Evolutionary conservation across 176 grass and related monocot genomes (phyloP).

Genomic region (Oryza glaberrima): DNA sequence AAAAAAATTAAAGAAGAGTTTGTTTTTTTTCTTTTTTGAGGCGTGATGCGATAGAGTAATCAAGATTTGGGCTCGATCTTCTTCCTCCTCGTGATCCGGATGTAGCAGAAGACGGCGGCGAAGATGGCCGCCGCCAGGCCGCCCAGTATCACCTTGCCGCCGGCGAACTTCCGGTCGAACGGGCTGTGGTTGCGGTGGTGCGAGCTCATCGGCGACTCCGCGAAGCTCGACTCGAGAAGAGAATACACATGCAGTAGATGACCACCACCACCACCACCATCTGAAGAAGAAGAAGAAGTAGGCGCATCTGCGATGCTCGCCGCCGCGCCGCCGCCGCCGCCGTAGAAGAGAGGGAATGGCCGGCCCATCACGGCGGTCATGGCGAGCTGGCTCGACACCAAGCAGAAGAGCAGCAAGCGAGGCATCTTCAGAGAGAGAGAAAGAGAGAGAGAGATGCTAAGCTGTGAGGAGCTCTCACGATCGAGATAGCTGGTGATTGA

Average conservation of each 20-base stretch:
- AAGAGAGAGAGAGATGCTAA: not conserved
- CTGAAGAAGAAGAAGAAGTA: not conserved
- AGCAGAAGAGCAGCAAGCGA: slow-evolving; percentile 53
- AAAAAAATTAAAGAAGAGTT: not conserved
- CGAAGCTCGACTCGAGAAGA: slow-evolving; percentile 50
- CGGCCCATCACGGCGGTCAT: slow-evolving; percentile 53
- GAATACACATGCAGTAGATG: slow-evolving; percentile 29
- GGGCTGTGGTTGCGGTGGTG: slow-evolving; percentile 41
- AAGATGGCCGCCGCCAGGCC: slow-evolving; percentile 65
- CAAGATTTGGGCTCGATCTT: slow-evolving; percentile 59
- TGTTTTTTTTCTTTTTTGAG: not conserved
- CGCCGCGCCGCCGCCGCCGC: not conserved
- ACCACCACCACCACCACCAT: not conserved
- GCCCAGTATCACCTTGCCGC: slow-evolving; percentile 71
- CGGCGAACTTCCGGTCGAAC: slow-evolving; percentile 73
- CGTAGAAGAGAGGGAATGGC: slow-evolving; percentile 31
- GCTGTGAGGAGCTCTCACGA: too few relatives aligned
- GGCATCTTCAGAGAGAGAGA: slow-evolving; percentile 48
- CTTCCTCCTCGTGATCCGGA: slow-evolving; percentile 81
- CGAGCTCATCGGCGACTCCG: slow-evolving; percentile 46
- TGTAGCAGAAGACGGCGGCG: slow-evolving; percentile 71
- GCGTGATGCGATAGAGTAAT: not conserved
- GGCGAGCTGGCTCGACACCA: slow-evolving; percentile 54
- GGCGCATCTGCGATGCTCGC: slow-evolving; percentile 20
- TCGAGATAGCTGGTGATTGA: not conserved